A percentile compares a stretch with the other conserved stretches of the same genome.
Evolutionary conservation across 2,329 filamentous ascomycete genomes (phyloP).

Genomic region (Westerdykella aurantiaca): DNA sequence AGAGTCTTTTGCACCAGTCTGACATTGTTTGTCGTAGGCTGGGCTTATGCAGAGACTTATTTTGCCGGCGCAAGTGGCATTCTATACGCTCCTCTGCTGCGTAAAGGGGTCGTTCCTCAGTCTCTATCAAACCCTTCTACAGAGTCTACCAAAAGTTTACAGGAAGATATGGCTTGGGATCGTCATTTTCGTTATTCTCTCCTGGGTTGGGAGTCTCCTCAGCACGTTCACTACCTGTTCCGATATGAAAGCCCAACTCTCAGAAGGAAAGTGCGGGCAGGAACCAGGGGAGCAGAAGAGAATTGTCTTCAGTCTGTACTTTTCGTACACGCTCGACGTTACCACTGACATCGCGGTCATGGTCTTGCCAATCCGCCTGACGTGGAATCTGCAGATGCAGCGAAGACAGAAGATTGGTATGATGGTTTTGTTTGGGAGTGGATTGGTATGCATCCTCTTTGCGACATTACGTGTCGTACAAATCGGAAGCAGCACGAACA

Average conservation of each 20-base stretch:
- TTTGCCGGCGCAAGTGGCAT: constrained; percentile 35
- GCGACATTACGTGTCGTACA: constrained; percentile 26
- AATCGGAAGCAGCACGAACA: constrained; percentile 17
- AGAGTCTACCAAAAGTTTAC: constrained; percentile 20
- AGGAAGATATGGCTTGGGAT: constrained; percentile 35
- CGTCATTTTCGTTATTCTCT: constrained; percentile 26
- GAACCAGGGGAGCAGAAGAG: constrained; percentile 9
- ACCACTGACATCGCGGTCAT: constrained; percentile 28
- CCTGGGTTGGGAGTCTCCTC: constrained; percentile 33
- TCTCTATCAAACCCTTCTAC: constrained; percentile 33
- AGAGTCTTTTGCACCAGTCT: too few relatives aligned
- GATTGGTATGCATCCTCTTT: constrained; percentile 15
- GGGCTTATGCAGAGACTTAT: constrained; percentile 30
- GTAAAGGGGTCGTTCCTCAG: constrained; percentile 35
- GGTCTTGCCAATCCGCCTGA: constrained; percentile 32
- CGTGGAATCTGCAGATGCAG: constrained; percentile 34
- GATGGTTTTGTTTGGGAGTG: constrained; percentile 18
- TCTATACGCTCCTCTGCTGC: constrained; percentile 26
- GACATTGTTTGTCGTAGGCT: background rate
- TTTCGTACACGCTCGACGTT: constrained; percentile 31
- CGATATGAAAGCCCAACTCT: constrained; percentile 35
- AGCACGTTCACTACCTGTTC: constrained; percentile 34
- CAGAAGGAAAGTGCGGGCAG: constrained; percentile 18
- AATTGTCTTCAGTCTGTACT: constrained; percentile 27
- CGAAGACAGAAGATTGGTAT: constrained; percentile 28